phyloP scores from a whole-genome alignment of 768 basidiomycete genomes.

The Tricholoma matsutake region DNA sequence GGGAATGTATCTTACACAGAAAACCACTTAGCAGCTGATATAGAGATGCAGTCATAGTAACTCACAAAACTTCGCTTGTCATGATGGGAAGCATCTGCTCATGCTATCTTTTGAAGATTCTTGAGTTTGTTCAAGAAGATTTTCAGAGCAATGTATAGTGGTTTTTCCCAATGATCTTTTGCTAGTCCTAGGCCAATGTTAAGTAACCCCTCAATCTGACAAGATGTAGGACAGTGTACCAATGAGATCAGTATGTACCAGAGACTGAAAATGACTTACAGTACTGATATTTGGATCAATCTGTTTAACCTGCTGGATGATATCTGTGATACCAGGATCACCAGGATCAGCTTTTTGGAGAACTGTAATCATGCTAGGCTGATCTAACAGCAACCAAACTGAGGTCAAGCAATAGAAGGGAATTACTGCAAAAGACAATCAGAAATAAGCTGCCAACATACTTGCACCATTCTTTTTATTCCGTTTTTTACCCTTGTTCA shows the following conservation, averaged over 20 bases:
- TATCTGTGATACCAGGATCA: background rate
- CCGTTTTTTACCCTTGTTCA: background rate
- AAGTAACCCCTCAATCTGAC: background rate
- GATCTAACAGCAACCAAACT: background rate
- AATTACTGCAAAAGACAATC: background rate
- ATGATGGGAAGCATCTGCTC: background rate
- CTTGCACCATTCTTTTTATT: background rate
- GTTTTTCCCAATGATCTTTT: background rate
- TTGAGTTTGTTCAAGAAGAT: background rate
- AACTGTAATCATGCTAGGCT: background rate
- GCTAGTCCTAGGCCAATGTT: background rate
- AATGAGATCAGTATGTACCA: background rate
- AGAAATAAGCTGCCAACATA: background rate
- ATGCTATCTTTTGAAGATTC: background rate
- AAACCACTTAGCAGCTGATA: background rate
- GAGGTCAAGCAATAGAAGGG: background rate
- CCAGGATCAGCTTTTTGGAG: background rate
- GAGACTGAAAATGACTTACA: background rate
- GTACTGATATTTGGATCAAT: background rate
- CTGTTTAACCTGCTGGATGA: background rate
- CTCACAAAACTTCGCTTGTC: background rate
- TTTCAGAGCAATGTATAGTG: background rate
- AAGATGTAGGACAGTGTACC: background rate
- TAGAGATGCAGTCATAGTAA: background rate
- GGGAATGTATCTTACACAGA: background rate